Evolutionary conservation across 1,139 yeast genomes (phyloP).

Genomic region (Candida sanyaensis): DNA sequence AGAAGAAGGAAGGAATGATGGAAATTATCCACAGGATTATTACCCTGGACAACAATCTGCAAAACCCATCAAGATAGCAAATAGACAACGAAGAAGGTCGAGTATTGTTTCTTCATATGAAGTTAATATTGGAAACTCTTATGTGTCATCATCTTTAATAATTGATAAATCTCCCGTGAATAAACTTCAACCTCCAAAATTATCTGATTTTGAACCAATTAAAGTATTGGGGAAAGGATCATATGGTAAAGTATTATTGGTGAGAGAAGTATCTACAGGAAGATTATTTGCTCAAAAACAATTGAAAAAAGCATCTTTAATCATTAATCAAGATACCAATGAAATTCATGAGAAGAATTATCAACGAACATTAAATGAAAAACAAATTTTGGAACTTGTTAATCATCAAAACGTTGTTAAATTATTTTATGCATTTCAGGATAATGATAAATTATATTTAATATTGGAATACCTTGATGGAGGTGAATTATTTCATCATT

Average conservation of each 20-base stretch:
- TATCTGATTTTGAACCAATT: constrained; percentile 70
- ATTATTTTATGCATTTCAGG: constrained; percentile 88
- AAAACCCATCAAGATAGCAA: constrained; percentile 11
- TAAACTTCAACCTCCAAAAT: constrained; percentile 23
- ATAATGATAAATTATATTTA: constrained; percentile 73
- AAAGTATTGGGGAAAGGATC: constrained; percentile 91
- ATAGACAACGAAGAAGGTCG: constrained; percentile 16
- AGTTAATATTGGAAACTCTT: constrained; percentile 15
- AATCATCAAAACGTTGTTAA: constrained; percentile 88
- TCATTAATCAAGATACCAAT: constrained; percentile 31
- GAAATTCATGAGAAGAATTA: constrained; percentile 34
- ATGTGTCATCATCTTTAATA: constrained; percentile 13
- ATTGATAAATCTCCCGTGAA: constrained; percentile 18
- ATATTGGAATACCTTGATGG: constrained; percentile 89
- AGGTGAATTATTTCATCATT: constrained; percentile 87
- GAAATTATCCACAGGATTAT: constrained; percentile 7
- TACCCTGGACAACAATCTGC: constrained; percentile 8
- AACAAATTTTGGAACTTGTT: constrained; percentile 43
- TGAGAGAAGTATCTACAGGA: constrained; percentile 65
- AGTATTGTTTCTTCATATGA: constrained; percentile 21
- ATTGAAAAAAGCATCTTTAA: constrained; percentile 66
- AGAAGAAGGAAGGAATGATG: constrained; percentile 1
- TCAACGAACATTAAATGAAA: constrained; percentile 43
- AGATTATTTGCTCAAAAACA: constrained; percentile 87
- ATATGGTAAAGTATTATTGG: constrained; percentile 85